Conservation (phyloP, 2,329 filamentous ascomycete genomes). For the Apiospora phragmitis region DNA sequence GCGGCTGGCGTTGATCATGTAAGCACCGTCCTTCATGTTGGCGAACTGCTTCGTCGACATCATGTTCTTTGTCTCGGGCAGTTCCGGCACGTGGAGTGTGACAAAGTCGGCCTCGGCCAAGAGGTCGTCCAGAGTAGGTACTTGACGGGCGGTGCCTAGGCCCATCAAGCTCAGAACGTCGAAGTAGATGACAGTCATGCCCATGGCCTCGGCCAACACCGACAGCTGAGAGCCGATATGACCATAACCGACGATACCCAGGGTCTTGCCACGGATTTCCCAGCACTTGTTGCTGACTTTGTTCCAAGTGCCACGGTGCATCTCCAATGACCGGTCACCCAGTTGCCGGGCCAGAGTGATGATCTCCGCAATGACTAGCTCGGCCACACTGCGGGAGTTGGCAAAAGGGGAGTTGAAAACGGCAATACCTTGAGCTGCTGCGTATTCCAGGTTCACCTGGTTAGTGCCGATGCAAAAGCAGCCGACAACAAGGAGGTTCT, state of each 20-base stretch:
- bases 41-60: slow-evolving; percentile 78
- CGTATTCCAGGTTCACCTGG: slow-evolving; percentile 84
- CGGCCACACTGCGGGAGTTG: slow-evolving; percentile 95
- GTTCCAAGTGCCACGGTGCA: slow-evolving; percentile 96
- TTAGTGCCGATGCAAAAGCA: slow-evolving; percentile 99
- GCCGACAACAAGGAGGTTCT: slow-evolving; percentile 91
- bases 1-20: slow-evolving; percentile 94
- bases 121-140: slow-evolving; percentile 74
- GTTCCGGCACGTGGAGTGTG: slow-evolving; percentile 90
- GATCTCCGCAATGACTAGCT: slow-evolving; percentile 92
- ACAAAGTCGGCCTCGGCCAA: slow-evolving; percentile 86
- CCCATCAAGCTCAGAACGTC: slow-evolving; percentile 95
- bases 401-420: slow-evolving; percentile 99
- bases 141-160: slow-evolving; percentile 83
- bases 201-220: slow-evolving; percentile 94
- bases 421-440: slow-evolving; percentile 82
- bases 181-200: slow-evolving; percentile 97
- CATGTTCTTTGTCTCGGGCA: slow-evolving; percentile 90
- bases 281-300: slow-evolving; percentile 96
- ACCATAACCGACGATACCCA: slow-evolving; percentile 95
- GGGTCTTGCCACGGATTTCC: slow-evolving; percentile 96
- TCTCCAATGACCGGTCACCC: slow-evolving; percentile 87
- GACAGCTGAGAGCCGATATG: slow-evolving; percentile 97
- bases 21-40: slow-evolving; percentile 89
- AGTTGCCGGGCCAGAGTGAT: slow-evolving; percentile 90